phyloP scores from a whole-genome alignment of 169 alveolate species.

The Besnoitia besnoiti region DNA sequence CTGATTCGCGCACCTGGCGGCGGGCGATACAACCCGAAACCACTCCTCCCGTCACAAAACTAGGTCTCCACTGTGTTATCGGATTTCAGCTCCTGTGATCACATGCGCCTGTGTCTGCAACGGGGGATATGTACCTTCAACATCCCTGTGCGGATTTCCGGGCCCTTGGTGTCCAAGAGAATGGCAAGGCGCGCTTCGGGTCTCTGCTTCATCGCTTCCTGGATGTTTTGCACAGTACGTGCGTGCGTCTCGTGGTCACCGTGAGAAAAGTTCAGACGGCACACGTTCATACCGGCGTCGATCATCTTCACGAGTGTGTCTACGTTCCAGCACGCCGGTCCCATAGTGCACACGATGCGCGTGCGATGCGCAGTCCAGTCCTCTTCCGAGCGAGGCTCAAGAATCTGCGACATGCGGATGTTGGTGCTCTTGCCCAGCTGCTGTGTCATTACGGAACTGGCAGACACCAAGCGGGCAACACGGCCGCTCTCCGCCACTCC shows the following conservation, averaged over 20 bases:
- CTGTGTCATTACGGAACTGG: conserved; percentile 68
- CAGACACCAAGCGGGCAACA: conserved; percentile 67
- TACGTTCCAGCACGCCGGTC: conserved; percentile 94
- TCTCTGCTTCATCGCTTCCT: conserved; percentile 92
- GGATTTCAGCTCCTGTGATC: too few species aligned
- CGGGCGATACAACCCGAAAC: too few species aligned
- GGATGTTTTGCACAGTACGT: conserved; percentile 84
- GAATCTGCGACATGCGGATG: conserved; percentile 69
- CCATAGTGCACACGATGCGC: conserved; percentile 97
- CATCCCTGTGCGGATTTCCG: conserved; percentile 98
- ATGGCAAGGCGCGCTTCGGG: conserved; percentile 93
- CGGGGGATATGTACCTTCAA: conserved; percentile 78
- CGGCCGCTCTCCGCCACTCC: conserved; percentile 51
- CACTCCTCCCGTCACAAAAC: too few species aligned
- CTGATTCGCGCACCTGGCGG: too few species aligned
- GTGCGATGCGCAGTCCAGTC: conserved; percentile 88
- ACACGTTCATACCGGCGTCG: conserved; percentile 96
- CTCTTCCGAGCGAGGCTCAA: conserved; percentile 57
- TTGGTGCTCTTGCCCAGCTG: conserved; percentile 71
- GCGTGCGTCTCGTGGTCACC: conserved; percentile 96
- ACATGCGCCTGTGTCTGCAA: too few species aligned
- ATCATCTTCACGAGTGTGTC: conserved; percentile 92
- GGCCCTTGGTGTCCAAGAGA: conserved; percentile 99
- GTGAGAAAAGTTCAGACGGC: conserved; percentile 98
- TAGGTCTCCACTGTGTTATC: too few species aligned